phyloP scores from a whole-genome alignment of 768 basidiomycete species.

The Boletus fagicola region DNA sequence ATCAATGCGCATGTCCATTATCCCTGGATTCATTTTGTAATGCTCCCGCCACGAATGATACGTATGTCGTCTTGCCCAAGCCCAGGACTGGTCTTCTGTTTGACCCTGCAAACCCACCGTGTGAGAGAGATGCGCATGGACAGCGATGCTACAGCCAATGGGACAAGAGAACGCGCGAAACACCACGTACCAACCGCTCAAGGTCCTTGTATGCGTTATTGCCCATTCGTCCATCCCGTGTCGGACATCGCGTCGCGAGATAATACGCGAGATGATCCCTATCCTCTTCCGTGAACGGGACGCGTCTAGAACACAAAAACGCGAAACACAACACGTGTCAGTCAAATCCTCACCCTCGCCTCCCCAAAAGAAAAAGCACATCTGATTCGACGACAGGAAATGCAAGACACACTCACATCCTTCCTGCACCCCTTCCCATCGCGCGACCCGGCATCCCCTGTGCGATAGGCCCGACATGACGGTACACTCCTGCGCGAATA shows the following conservation, averaged over 20 bases:
- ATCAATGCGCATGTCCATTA: slow-evolving; percentile 44
- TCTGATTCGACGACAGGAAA: background rate
- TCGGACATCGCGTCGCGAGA: slow-evolving; percentile 47
- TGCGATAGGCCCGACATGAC: slow-evolving; percentile 1
- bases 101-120: slow-evolving; percentile 17
- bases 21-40: slow-evolving; percentile 44
- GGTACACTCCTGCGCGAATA: slow-evolving; percentile 14
- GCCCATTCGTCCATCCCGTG: slow-evolving; percentile 44
- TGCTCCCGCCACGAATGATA: slow-evolving; percentile 64
- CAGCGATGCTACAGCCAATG: background rate
- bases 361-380: background rate
- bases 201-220: slow-evolving; percentile 46
- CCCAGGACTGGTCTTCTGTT: slow-evolving; percentile 38
- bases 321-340: background rate
- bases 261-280: slow-evolving; percentile 44
- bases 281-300: slow-evolving; percentile 40
- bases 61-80: slow-evolving; percentile 43
- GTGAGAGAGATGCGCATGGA: background rate
- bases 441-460: slow-evolving; percentile 27
- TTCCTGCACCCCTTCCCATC: background rate
- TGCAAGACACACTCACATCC: slow-evolving; percentile 8
- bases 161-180: background rate
- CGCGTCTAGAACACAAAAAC: slow-evolving; percentile 15
- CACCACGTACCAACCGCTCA: slow-evolving; percentile 44
- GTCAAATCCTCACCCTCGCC: background rate